These are phyloP conservation scores for Pythium phragmiticola DNA, from an alignment of 352 stramenopile species.

Conservation along the genomic window DNA sequence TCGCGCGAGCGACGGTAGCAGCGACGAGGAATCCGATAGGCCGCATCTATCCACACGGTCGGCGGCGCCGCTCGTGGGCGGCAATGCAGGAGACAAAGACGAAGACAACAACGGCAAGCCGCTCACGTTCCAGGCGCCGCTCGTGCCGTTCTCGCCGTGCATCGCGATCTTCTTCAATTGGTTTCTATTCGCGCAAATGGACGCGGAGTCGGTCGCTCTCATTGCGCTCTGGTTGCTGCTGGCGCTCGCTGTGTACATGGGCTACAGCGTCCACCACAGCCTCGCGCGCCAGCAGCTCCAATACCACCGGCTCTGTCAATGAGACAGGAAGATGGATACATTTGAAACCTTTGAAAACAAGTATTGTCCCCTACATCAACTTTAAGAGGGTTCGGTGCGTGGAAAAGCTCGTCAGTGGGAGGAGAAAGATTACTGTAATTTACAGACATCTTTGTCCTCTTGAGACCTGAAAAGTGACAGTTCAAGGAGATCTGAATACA, in stretches of 20 bases:
- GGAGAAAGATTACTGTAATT: slow-evolving; percentile 10
- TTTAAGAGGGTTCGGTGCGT: neutral
- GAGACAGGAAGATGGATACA: slow-evolving; percentile 11
- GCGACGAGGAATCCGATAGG: slow-evolving; percentile 6
- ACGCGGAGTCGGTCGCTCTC: slow-evolving; percentile 54
- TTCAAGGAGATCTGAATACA: no score
- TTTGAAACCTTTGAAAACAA: neutral
- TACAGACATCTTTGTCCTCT: neutral
- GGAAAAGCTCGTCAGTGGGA: neutral
- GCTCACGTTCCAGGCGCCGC: slow-evolving; percentile 56
- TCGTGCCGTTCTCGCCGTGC: slow-evolving; percentile 77
- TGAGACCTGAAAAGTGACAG: no score
- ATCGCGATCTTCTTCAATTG: slow-evolving; percentile 89
- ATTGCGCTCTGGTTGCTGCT: slow-evolving; percentile 70
- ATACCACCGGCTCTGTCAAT: slow-evolving; percentile 50
- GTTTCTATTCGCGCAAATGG: slow-evolving; percentile 86
- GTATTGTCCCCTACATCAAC: neutral
- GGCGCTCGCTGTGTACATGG: slow-evolving; percentile 63
- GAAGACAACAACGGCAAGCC: slow-evolving; percentile 37
- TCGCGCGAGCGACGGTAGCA: slow-evolving; percentile 11
- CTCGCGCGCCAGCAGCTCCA: slow-evolving; percentile 65
- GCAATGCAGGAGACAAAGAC: slow-evolving; percentile 11
- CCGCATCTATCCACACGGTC: slow-evolving; percentile 5
- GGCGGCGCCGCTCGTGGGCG: slow-evolving; percentile 2
- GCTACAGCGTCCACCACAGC: slow-evolving; percentile 71